Evolutionary conservation across 169 alveolate species (phyloP).

Genomic region (Theileria parva): DNA sequence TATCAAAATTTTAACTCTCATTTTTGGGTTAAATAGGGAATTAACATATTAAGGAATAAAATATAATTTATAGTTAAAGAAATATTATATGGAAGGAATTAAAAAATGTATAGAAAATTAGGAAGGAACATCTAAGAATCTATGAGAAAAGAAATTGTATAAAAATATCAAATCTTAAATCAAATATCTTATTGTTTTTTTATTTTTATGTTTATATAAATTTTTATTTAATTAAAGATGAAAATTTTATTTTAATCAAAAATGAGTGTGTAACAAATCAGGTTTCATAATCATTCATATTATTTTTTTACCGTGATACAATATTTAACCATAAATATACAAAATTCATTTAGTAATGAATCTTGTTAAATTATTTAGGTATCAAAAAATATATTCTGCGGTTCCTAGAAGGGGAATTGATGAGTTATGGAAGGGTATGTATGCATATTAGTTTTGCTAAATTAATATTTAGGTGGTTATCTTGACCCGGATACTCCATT

Average conservation of each 20-base stretch:
- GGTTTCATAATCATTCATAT: background rate
- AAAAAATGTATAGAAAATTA: background rate
- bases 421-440: conserved; percentile 76
- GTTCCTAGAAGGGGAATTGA: conserved; percentile 77
- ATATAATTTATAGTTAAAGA: background rate
- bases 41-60: background rate
- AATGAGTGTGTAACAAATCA: background rate
- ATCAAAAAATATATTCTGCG: conserved; percentile 11
- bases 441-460: background rate
- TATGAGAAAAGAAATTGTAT: background rate
- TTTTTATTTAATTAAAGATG: background rate
- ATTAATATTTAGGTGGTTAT: conserved; percentile 66
- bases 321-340: background rate
- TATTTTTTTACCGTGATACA: background rate
- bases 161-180: background rate
- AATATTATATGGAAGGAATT: background rate
- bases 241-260: background rate
- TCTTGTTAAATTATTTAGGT: conserved; percentile 28
- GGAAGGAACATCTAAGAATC: conserved; percentile 1
- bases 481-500: conserved; percentile 73
- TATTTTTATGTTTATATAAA: background rate
- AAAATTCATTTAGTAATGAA: conserved; percentile 20
- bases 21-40: background rate
- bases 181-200: background rate
- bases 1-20: background rate